Base-by-base conservation (phyloP, 2,329 filamentous ascomycete species). In the Pyricularia grisea region DNA sequence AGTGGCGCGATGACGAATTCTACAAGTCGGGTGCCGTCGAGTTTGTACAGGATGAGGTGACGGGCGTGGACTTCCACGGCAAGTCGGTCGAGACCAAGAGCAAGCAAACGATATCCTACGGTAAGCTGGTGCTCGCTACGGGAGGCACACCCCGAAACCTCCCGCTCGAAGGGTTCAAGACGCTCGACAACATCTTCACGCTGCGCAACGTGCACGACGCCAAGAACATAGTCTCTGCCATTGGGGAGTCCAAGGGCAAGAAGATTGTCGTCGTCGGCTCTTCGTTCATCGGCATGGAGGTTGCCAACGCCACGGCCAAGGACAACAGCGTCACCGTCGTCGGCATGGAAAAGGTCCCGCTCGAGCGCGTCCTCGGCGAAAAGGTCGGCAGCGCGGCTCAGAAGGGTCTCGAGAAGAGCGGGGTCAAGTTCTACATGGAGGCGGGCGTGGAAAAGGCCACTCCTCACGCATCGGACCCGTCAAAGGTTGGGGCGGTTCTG, bases 241-340 rank as follows among this genome's bases (percentile, higher is more conserved):
- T 97, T 65, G 93, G 93, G 33, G 87, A 92, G 66, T 84, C 88
- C 63, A 90, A 92, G 76, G 88, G 88, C 70, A 97, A 97, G 85
- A 97, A 97, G 79, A 88, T 99, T 73, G 93, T 97, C 65, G 85
- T 99, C 17, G 84, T 99, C 68, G 95, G 95, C 60, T 94, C 91
- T 70, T 97, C 93, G 0, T 99, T 99, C 79, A 99, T 99, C 76
- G 95, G 95, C 60, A 96, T 99, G 92, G 95, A 99, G 79, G 87
- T 96, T n/a, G 94, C 92, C 71, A 95, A 94, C 72, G 90, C 96
- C 0, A 89, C 91, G 0, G 81, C 86, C 64, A 91, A 90, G 74
- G 90, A 91, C 74, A 97, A 99, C 77, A 81, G 89, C 10, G 93
- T 99, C 20, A 91, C 91, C 9, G 88, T 98, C 60, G 83, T 99